Evolutionary conservation across 2,329 filamentous ascomycete genomes (phyloP), one percentile per base, ranked within the genome.

Genomic region (Sclerotinia minor): DNA sequence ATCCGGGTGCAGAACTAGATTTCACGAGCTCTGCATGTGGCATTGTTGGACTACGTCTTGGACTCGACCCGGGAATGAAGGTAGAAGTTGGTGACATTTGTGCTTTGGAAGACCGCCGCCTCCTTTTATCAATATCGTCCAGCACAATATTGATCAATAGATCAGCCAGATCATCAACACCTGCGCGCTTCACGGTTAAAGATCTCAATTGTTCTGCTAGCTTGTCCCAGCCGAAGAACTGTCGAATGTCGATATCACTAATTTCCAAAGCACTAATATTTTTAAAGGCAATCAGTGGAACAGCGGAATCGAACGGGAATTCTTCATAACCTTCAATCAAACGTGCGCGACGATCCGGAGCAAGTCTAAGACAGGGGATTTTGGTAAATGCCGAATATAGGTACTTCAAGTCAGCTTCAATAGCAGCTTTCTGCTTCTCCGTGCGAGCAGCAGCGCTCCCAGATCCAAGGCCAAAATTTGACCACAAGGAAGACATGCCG

Each of bases 331-430:
- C 94, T 72, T 89, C 87, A 73, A 99, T 97, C 70, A 97, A 83
- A 65, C 91, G 89, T 60, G 94, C 94, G 73, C 92, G 91, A 82
- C 93, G 94, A 79, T 99, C 95, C n/a, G 94, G 94, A 38, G 94
- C 89, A 67, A 99, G 83, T 71, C 90, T 89, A 71, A 99, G 83
- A 76, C 92, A 97, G 0, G 95, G 95, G 54, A 99, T 96, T 81
- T 98, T 99, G 76, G 95, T 99, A 77, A 98, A 99, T 68, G 95
- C 92, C 53, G 95, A 98, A 81, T 97, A 99, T 45, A 99, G 84
- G 78, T 99, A 98, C 79, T 94, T 97, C 73, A 97, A 82, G 78
- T 99, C 95, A 68, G 90, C 87, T 77, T 95, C 89, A 67, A 95
- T 80, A 55, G 92, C 90, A 68, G 89, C 90, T 79, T 96, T 96